Percentiles rank a stretch among this genome's conserved stretches.
Conservation (phyloP, 148 eudicot genomes). For the Rhododendron simsii region DNA sequence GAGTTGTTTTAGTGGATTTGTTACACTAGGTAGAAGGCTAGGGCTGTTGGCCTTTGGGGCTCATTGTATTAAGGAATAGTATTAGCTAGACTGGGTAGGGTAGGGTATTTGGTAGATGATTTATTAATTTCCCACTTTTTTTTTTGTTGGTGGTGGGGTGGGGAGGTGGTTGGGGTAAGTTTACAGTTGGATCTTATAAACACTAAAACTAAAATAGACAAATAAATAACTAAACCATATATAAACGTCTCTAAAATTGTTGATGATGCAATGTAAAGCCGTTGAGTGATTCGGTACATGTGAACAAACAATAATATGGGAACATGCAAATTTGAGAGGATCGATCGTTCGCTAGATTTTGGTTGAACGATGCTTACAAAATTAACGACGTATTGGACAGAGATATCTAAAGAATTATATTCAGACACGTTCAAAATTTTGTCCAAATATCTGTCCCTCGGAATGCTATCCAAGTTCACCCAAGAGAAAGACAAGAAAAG, state of each 20-base stretch:
- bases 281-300: background rate
- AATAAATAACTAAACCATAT: background rate
- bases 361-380: background rate
- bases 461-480: background rate
- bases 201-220: background rate
- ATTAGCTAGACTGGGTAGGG: background rate
- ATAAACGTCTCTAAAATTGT: background rate
- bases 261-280: background rate
- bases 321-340: background rate
- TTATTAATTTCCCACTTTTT: background rate
- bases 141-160: background rate
- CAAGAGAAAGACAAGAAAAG: background rate
- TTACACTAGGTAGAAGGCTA: background rate
- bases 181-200: background rate
- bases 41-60: background rate
- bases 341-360: background rate
- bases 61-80: background rate
- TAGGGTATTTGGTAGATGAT: background rate
- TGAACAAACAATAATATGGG: background rate
- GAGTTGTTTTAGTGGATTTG: background rate
- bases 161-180: background rate
- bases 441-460: background rate
- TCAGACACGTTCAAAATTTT: background rate
- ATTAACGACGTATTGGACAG: background rate
- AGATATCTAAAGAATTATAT: background rate